Evolutionary conservation across 2,329 filamentous ascomycete genomes (phyloP), one percentile per base, ranked within the genome.

Genomic region (Ceratocystiopsis sp.): DNA sequence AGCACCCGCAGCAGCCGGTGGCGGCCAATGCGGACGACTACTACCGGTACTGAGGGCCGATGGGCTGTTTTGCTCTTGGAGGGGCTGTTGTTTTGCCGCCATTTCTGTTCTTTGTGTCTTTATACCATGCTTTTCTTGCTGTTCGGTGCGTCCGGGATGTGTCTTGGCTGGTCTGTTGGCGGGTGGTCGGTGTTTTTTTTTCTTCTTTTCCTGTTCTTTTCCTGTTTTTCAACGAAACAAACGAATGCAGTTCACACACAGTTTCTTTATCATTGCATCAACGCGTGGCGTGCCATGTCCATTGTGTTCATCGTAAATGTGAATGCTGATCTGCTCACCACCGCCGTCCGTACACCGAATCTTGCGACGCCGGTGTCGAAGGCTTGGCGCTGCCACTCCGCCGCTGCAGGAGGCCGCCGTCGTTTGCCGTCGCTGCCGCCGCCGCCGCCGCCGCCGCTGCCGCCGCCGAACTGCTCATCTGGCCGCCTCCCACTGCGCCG

Each of bases 11-110:
- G 40, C 38, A 16, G n/a, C 40, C 18, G 37, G 38, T 29, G 21
- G 32, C 32, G 12, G 33, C 65, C 46, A 69, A 66, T 5, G 69
- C 70, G 4, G 64, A 63, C 41, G 73, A 75, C 53, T 77, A 72
- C 52, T 77, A 77, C 52, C 61, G 71, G 40, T 65, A 68, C 50
- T 19, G 49, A 1, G 48, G 49, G 5, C 46, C 46, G n/a, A 50
- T 50, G 8, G 47, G 50, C n/a, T 49, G 49, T 18, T 48, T 29
- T 10, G 25, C 9, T 2, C 5, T 8, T 29, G 25, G 25, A 11
- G 10, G 21, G 25, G 10, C 25, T 29, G 25, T 25, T 33, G n/a
- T 35, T 44, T 19, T 18, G 5, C 14, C 36, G 34, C 10, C 21
- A 3, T 37, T 42, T 41, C 17, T 40, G 34, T 17, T 41, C 35